Evolutionary conservation across 1,284 basidiomycete species (phyloP), one percentile per base, ranked within the genome.

Genomic region (Ceratobasidium sp.): DNA sequence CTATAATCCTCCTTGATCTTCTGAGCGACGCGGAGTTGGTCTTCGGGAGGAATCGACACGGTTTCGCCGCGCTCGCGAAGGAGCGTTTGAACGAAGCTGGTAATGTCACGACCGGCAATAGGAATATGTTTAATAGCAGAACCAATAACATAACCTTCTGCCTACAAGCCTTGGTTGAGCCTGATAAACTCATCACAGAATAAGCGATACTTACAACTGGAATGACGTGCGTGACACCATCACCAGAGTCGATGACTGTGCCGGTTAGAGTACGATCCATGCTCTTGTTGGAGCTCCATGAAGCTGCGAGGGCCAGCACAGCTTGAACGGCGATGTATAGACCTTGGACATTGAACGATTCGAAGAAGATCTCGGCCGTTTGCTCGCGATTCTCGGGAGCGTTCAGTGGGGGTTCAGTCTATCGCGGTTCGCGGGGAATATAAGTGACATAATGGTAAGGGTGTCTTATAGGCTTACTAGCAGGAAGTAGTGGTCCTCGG

Each of bases 341-440:
- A 41, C 95, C 94, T 80, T 96, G 95, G 84, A 98, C 96, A 82
- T 98, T 98, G 88, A 98, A 98, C 0, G 95, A 97, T 83, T 98
- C 98, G 82, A 99, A 99, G 89, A 99, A 98, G 85, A 99, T 98
- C 81, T 99, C 98, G 14, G 98, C 98, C 0, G 97, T 99, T 81
- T 98, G 96, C 83, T 99, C 98, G 77, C 98, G 88, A 85, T 99
- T 99, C 85, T 99, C 98, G 3, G 98, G 98, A 1, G 97, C 89
- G 81, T 99, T 99, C 75, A 99, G 89, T 54, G 98, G 98, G 11
- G 98, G 98, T 81, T 99, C 98, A 32, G 98, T 99, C 96, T 98
- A 77, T 7, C 11, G 64, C 14, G 57, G 35, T 49, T 35, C 49
- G 50, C 30, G 28, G 70, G 79, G 23, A 77, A 64, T 72, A 61